Evolutionary conservation across 768 basidiomycete genomes (phyloP).

Genomic region (Paxillus rubicundulus): DNA sequence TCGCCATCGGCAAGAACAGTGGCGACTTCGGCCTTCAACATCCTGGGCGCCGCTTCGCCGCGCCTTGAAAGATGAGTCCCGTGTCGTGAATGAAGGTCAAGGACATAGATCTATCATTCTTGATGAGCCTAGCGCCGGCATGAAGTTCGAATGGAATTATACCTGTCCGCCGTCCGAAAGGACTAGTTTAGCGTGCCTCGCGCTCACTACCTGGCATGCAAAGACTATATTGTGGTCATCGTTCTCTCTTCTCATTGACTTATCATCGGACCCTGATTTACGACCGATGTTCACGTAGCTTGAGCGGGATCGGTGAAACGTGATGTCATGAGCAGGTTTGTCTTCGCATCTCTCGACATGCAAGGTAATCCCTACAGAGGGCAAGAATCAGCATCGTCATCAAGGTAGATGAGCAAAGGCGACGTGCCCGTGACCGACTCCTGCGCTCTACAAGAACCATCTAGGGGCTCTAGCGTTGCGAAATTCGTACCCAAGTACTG

Average conservation of each 20-base stretch:
- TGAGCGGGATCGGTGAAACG: conserved; percentile 51
- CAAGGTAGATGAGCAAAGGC: conserved; percentile 8
- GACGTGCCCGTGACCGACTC: conserved; percentile 45
- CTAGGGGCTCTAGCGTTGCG: conserved; percentile 29
- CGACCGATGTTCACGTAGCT: conserved; percentile 65
- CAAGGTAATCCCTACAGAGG: conserved; percentile 52
- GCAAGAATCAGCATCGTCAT: conserved; percentile 8
- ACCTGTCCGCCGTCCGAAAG: conserved; percentile 72
- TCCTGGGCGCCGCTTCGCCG: conserved; percentile 47
- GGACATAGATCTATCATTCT: conserved; percentile 57
- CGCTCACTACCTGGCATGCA: conserved; percentile 75
- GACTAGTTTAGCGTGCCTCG: conserved; percentile 73
- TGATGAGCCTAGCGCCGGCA: conserved; percentile 16
- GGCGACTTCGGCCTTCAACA: conserved; percentile 53
- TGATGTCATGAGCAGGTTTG: conserved; percentile 43
- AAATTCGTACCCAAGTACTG: conserved; percentile 52
- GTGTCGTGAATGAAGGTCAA: conserved; percentile 73
- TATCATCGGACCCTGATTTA: conserved; percentile 49
- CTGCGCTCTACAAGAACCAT: conserved; percentile 24
- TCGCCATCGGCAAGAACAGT: conserved; percentile 64
- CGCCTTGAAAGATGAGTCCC: conserved; percentile 65
- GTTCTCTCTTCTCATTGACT: conserved; percentile 37
- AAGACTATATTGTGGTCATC: conserved; percentile 58
- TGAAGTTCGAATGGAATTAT: conserved; percentile 21
- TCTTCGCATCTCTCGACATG: conserved; percentile 53